phyloP scores from a whole-genome alignment of 768 basidiomycete species.

The Trametes gibbosa region DNA sequence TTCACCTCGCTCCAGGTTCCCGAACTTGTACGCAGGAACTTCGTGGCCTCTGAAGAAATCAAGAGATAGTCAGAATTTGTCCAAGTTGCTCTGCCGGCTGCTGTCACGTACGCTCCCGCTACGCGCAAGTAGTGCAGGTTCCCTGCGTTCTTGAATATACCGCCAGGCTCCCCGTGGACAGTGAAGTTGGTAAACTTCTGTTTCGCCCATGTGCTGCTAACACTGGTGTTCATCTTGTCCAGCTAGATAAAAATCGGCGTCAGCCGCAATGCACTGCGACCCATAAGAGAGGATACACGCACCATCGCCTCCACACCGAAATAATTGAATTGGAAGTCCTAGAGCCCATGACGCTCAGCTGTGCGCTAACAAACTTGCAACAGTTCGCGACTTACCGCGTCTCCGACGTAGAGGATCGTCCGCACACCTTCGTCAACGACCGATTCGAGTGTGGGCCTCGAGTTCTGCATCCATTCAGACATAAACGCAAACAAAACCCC shows the following conservation, averaged over 20 bases:
- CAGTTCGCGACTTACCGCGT: conserved; percentile 41
- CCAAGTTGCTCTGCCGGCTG: background rate
- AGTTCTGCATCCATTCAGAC: conserved; percentile 53
- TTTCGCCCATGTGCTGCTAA: conserved; percentile 38
- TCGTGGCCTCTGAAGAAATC: conserved; percentile 22
- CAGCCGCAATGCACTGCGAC: background rate
- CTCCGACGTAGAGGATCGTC: conserved; percentile 52
- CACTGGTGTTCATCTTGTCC: conserved; percentile 44
- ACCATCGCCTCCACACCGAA: conserved; percentile 58
- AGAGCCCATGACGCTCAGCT: background rate
- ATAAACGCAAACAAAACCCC: conserved; percentile 46
- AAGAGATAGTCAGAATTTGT: background rate
- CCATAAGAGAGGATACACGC: conserved; percentile 14
- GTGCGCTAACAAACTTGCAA: background rate
- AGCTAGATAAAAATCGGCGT: conserved; percentile 29
- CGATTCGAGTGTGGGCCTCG: conserved; percentile 45
- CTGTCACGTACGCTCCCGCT: conserved; percentile 27
- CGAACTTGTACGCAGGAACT: conserved; percentile 28
- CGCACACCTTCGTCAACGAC: conserved; percentile 57
- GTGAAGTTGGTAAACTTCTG: conserved; percentile 48
- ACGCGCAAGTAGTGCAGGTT: conserved; percentile 53
- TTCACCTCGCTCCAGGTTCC: conserved; percentile 20
- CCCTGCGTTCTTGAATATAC: conserved; percentile 57
- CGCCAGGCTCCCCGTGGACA: conserved; percentile 47
- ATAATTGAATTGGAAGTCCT: conserved; percentile 53